phyloP scores from a whole-genome alignment of 257 asterid species.

The Scutellaria baicalensis region DNA sequence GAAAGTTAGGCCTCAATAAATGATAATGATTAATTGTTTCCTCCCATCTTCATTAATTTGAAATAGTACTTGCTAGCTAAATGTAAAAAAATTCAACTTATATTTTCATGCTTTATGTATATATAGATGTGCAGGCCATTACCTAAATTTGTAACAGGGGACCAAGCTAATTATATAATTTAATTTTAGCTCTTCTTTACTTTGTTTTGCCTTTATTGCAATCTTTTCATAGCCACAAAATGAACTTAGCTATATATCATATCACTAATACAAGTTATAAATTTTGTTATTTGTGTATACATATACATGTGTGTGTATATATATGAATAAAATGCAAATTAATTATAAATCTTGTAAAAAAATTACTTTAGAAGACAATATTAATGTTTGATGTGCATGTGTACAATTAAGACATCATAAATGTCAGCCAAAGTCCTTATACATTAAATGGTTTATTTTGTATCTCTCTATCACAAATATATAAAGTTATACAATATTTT shows the following conservation, averaged over 20 bases:
- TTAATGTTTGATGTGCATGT: not conserved
- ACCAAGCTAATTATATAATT: slow-evolving; percentile 12
- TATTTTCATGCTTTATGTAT: not conserved
- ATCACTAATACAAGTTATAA: not conserved
- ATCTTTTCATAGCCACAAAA: not conserved
- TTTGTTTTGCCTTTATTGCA: not conserved
- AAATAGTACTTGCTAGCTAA: not conserved
- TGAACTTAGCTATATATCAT: not conserved
- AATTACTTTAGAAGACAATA: too few species aligned
- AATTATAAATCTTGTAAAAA: too few species aligned
- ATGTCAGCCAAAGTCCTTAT: not conserved
- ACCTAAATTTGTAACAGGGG: slow-evolving; percentile 25
- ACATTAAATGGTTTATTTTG: not conserved
- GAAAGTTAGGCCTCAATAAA: not conserved
- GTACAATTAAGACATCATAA: not conserved
- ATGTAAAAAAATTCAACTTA: not conserved
- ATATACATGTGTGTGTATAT: too few species aligned
- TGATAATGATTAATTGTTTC: not conserved
- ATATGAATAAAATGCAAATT: not conserved
- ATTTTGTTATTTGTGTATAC: not conserved
- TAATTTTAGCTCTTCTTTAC: not conserved
- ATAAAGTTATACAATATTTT: too few species aligned
- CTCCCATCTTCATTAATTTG: slow-evolving; percentile 2
- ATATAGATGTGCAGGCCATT: slow-evolving; percentile 16
- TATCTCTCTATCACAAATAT: too few species aligned